Base-by-base conservation (phyloP, 179 eudicot species). In the Beta lomatogona region DNA sequence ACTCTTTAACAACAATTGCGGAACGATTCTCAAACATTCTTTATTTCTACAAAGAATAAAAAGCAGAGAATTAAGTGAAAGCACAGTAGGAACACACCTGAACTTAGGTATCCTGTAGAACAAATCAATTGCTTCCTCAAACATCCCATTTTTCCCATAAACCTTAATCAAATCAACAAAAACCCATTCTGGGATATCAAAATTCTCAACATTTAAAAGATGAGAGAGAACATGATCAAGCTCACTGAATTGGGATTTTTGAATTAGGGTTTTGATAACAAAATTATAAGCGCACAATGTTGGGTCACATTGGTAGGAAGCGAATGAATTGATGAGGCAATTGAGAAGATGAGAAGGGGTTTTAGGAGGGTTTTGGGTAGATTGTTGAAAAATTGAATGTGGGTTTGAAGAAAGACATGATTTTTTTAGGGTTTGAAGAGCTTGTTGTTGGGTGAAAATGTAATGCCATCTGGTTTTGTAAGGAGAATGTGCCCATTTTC, bases 111-210 rank as follows among this genome's bases (percentile, higher is more conserved):
- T 87, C 70, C 85, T 87, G 58, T 82, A 89, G 79, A 92, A 92
- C 77, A 91, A 78, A 65, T 89, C 89, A 78, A 92, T 78, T 16
- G 91, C 91, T 18, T 88, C 90, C 46, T 72, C 57, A 21, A 86
- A 46, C 89, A 79, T 73, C 57, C 80, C 76, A 11, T 63, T 69
- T 50, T 77, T 31, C 1, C 96, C 92, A 76, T 86, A 91, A 77
- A 79, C 83, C 86, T 81, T 80, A 79, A 92, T 89, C 88, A 92
- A 83, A 80, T 92, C 87, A 45, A 86, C 80, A 67, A 91, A 88
- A 73, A 91, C 59, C 28, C 79, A 66, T 81, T 91, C 96, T 18
- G 93, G 92, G 73, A 88, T 86, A n/a, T 91, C 90, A 52, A 91
- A 89, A n/a, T 61, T 87, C 76, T 88, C 96, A 44, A 66, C 78